Conservation (phyloP, 2,329 filamentous ascomycete genomes). For the Aspergillus japonicus region DNA sequence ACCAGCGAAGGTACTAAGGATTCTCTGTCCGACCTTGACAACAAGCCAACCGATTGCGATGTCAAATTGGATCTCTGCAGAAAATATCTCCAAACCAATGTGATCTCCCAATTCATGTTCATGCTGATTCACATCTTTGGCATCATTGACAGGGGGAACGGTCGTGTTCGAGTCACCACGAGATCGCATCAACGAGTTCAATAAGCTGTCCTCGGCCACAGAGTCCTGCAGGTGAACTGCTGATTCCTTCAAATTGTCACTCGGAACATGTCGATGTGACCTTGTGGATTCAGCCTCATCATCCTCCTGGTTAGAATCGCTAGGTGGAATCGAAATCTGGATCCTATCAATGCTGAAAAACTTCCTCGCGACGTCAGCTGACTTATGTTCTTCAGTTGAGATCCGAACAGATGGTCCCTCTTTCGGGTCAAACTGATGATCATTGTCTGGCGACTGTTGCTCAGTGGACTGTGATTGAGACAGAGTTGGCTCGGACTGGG, state of each 20-base stretch:
- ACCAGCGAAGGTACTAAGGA: constrained; percentile 23
- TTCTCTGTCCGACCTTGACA: constrained; percentile 36
- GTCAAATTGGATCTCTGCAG: constrained; percentile 36
- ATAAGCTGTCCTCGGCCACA: constrained; percentile 23
- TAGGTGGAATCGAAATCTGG: constrained; percentile 38
- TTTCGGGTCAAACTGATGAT: constrained; percentile 8
- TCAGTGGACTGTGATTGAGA: constrained; percentile 10
- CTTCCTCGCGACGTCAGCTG: constrained; percentile 33
- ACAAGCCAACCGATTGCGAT: constrained; percentile 44
- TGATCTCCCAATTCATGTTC: constrained; percentile 12
- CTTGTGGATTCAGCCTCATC: constrained; percentile 8
- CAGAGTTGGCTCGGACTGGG: constrained; percentile 17
- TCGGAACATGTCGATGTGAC: constrained; percentile 13
- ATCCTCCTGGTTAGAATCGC: constrained; percentile 13
- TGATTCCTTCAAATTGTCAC: constrained; percentile 23
- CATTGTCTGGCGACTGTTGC: constrained; percentile 8
- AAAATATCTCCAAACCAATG: constrained; percentile 34
- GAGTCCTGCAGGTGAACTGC: constrained; percentile 23
- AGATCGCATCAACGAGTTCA: constrained; percentile 22
- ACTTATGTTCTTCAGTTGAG: constrained; percentile 21
- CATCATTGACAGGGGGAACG: constrained; percentile 17
- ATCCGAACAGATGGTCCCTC: constrained; percentile 19
- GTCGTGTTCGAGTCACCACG: constrained; percentile 16
- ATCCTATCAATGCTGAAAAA: constrained; percentile 37
- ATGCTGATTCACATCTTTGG: constrained; percentile 7